Evolutionary conservation across 2,329 filamentous ascomycete genomes (phyloP).

Genomic region (Ceratocystis cacaofunesta): DNA sequence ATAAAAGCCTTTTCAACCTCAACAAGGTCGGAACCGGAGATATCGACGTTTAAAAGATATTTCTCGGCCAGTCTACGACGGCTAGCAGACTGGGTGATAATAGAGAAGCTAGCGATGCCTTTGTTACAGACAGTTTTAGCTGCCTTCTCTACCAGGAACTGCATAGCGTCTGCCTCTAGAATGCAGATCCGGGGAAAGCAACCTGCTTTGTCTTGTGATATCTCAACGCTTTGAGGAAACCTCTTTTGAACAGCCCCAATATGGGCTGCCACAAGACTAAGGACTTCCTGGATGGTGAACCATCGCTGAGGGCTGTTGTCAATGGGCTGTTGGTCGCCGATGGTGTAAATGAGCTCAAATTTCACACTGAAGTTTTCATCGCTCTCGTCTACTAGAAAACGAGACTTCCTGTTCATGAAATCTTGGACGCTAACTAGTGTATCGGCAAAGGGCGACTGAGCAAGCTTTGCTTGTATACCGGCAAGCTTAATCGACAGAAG

Average conservation of each 20-base stretch:
- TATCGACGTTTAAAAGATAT: slow-evolving; percentile 31
- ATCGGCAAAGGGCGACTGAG: not conserved
- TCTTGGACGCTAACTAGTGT: slow-evolving; percentile 29
- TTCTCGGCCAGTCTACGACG: slow-evolving; percentile 24
- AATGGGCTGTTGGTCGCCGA: slow-evolving; percentile 36
- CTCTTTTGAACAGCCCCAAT: slow-evolving; percentile 22
- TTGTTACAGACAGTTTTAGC: slow-evolving; percentile 29
- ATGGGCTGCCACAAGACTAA: slow-evolving; percentile 29
- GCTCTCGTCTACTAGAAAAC: slow-evolving; percentile 50
- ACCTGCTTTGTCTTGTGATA: slow-evolving; percentile 23
- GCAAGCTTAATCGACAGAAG: slow-evolving; percentile 49
- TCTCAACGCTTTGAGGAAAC: slow-evolving; percentile 30
- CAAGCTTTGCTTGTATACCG: slow-evolving; percentile 32
- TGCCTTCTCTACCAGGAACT: slow-evolving; percentile 18
- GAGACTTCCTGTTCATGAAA: slow-evolving; percentile 30
- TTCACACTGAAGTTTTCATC: slow-evolving; percentile 48
- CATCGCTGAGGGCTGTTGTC: slow-evolving; percentile 42
- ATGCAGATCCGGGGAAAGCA: slow-evolving; percentile 37
- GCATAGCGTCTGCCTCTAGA: slow-evolving; percentile 25
- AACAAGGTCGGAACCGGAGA: slow-evolving; percentile 23
- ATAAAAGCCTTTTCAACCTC: slow-evolving; percentile 27
- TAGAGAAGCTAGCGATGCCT: slow-evolving; percentile 30
- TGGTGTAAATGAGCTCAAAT: slow-evolving; percentile 49
- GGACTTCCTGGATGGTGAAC: slow-evolving; percentile 37
- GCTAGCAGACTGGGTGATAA: slow-evolving; percentile 24